phyloP scores from a whole-genome alignment of 2,329 filamentous ascomycete genomes.

The Talaromyces sp. region DNA sequence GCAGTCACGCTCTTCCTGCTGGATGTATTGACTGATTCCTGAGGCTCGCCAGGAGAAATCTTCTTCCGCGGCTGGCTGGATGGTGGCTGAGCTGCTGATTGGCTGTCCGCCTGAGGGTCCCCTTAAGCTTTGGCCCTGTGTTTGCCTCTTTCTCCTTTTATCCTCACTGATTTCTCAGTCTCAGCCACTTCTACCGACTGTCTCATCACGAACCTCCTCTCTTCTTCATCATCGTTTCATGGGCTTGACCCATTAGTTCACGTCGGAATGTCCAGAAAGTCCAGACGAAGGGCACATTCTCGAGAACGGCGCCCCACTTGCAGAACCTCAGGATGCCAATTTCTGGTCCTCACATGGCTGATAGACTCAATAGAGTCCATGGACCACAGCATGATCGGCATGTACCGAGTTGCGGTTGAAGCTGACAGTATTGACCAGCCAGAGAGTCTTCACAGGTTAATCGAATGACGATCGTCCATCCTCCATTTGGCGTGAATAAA shows the following conservation, averaged over 20 bases:
- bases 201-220: neutral
- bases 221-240: neutral
- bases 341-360: neutral
- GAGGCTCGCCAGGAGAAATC: neutral
- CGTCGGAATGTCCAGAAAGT: neutral
- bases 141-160: neutral
- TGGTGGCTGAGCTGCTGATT: slow-evolving; percentile 5
- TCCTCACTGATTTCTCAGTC: neutral
- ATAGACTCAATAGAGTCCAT: neutral
- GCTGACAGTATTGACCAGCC: neutral
- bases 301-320: neutral
- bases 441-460: neutral
- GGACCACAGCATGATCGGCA: neutral
- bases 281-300: neutral
- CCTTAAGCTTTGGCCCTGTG: neutral
- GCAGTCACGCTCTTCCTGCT: neutral
- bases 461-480: neutral
- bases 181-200: neutral
- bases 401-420: neutral
- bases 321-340: neutral
- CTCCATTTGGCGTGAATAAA: neutral
- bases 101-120: slow-evolving; percentile 3
- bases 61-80: neutral
- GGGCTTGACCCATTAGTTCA: neutral
- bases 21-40: neutral